Evolutionary conservation across 306 rosid species (phyloP).

Genomic region (Abrus precatorius): DNA sequence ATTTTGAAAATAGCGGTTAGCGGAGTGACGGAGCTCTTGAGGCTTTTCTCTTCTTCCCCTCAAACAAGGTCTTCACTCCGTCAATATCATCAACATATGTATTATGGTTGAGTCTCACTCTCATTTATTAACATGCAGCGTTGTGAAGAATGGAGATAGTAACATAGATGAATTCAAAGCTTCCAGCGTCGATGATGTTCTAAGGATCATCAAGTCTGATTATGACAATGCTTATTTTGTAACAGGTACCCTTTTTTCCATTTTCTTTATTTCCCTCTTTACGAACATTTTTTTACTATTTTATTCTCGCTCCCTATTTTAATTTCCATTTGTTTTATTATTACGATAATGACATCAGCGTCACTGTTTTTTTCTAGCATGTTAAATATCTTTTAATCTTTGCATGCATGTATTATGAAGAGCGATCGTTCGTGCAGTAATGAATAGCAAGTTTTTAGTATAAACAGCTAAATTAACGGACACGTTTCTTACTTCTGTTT

Average conservation of each 20-base stretch:
- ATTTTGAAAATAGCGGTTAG: conserved; percentile 71
- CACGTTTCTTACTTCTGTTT: conserved; percentile 34
- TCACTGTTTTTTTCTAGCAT: neutral
- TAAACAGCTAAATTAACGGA: neutral
- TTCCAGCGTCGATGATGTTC: conserved; percentile 73
- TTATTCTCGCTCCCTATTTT: neutral
- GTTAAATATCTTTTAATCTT: conserved; percentile 12
- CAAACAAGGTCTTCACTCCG: conserved; percentile 50
- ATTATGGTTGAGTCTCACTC: conserved; percentile 21
- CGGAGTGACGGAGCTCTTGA: conserved; percentile 76
- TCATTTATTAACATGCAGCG: conserved; percentile 29
- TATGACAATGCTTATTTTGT: conserved; percentile 78
- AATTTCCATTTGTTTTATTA: neutral
- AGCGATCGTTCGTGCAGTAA: neutral
- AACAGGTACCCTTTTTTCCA: conserved; percentile 59
- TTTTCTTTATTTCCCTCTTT: neutral
- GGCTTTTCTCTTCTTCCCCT: conserved; percentile 66
- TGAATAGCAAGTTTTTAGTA: neutral
- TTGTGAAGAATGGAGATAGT: conserved; percentile 39
- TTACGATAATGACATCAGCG: neutral
- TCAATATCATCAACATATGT: neutral
- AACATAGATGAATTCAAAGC: conserved; percentile 52
- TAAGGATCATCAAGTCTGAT: conserved; percentile 65
- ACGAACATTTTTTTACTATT: neutral
- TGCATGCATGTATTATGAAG: conserved; percentile 8